A percentile compares a stretch with the other conserved stretches of the same genome.
These are phyloP conservation scores for Theileria orientalis DNA, from an alignment of 169 alveolate species.

Conservation along the genomic window DNA sequence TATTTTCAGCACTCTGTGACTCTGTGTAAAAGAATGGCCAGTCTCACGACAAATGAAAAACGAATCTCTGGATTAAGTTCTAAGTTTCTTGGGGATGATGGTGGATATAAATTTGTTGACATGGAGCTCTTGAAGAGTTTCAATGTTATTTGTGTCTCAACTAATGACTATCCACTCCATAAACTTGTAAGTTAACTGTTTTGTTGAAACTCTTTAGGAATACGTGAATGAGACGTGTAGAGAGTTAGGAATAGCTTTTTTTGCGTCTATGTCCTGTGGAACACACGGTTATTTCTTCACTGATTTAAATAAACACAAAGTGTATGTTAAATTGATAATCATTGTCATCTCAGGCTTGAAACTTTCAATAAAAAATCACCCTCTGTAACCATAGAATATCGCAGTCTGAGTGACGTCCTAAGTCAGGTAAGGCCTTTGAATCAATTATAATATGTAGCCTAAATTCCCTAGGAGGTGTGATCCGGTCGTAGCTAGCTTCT, in stretches of 20 bases:
- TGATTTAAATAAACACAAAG: conserved; percentile 64
- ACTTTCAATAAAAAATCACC: conserved; percentile 24
- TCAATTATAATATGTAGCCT: conserved; percentile 46
- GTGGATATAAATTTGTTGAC: conserved; percentile 1
- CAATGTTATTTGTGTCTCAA: conserved; percentile 61
- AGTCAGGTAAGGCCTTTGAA: conserved; percentile 38
- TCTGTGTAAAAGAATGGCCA: conserved; percentile 30
- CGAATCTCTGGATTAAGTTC: neutral
- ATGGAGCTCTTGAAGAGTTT: conserved; percentile 3
- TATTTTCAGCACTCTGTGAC: conserved; percentile 35
- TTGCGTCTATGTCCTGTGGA: conserved; percentile 65
- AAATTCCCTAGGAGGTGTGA: conserved; percentile 59
- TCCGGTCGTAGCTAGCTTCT: conserved; percentile 14
- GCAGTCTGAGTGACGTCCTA: conserved; percentile 55
- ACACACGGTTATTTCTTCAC: conserved; percentile 68
- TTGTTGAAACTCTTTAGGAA: conserved; percentile 4
- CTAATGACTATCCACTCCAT: conserved; percentile 63
- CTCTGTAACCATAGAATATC: conserved; percentile 52
- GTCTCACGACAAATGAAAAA: conserved; percentile 11
- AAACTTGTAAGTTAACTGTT: conserved; percentile 50
- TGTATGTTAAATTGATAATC: conserved; percentile 21
- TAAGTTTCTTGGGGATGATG: neutral
- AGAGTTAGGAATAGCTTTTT: conserved; percentile 57
- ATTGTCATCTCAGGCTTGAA: conserved; percentile 29
- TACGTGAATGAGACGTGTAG: conserved; percentile 51